These are phyloP conservation scores for Amphichorda felina DNA, from an alignment of 2,329 filamentous ascomycete species.

Conservation along the genomic window DNA sequence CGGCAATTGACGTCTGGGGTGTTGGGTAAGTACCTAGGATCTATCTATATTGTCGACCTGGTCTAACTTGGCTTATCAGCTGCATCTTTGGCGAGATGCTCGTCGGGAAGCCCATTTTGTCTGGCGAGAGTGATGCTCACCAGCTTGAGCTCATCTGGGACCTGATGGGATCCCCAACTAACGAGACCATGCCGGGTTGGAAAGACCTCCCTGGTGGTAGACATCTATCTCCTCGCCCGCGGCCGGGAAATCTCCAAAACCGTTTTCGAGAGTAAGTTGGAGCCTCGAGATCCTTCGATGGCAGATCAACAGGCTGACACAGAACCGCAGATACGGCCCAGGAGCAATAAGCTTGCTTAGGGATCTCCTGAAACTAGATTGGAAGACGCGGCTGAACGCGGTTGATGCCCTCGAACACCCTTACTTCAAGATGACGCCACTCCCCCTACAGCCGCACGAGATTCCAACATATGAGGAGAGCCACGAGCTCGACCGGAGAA, in stretches of 20 bases:
- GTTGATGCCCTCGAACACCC: conserved; percentile 86
- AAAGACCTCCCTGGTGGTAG: conserved; percentile 71
- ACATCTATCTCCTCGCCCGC: conserved; percentile 49
- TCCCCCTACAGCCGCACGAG: conserved; percentile 72
- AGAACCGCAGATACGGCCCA: conserved; percentile 44
- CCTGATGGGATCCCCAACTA: conserved; percentile 78
- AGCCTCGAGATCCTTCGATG: no score
- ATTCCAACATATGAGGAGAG: conserved; percentile 90
- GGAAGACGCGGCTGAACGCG: conserved; percentile 80
- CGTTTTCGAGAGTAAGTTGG: conserved; percentile 59
- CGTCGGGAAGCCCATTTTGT: conserved; percentile 80
- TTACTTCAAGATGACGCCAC: conserved; percentile 72
- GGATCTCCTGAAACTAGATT: conserved; percentile 80
- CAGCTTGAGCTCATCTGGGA: conserved; percentile 93
- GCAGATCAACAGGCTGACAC: conserved; percentile 12
- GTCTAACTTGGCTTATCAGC: conserved; percentile 24
- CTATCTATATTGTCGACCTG: not conserved
- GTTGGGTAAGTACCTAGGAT: conserved; percentile 59
- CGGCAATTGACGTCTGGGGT: conserved; percentile 96
- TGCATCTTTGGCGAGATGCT: conserved; percentile 99
- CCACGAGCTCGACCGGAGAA: conserved; percentile 89
- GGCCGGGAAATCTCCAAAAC: conserved; percentile 54
- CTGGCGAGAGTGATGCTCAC: conserved; percentile 78
- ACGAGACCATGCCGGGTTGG: conserved; percentile 91
- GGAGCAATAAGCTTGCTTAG: conserved; percentile 68